Evolutionary conservation across 768 basidiomycete species (phyloP).

Genomic region (Amanita thiersii): DNA sequence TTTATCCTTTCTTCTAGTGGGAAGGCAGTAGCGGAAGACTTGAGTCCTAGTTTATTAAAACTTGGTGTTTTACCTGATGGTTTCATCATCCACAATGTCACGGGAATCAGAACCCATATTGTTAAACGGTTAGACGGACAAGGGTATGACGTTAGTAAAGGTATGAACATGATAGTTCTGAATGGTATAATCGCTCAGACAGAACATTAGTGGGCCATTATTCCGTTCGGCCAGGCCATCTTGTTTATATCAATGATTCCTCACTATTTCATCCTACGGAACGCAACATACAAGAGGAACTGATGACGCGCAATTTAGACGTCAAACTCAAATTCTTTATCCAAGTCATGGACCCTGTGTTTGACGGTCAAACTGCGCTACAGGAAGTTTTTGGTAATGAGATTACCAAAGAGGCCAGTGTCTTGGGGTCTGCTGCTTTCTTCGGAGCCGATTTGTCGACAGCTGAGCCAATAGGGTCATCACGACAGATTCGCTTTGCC

Average conservation of each 20-base stretch:
- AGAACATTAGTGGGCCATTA: constrained; percentile 65
- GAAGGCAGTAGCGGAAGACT: constrained; percentile 50
- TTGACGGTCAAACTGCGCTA: constrained; percentile 17
- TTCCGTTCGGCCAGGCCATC: constrained; percentile 69
- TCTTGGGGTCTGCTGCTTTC: constrained; percentile 54
- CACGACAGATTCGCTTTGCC: constrained; percentile 19
- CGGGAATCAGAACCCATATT: constrained; percentile 72
- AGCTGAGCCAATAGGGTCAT: constrained; percentile 13
- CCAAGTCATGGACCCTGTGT: constrained; percentile 38
- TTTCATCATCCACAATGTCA: constrained; percentile 66
- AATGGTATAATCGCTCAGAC: too few relatives aligned
- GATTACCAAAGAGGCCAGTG: constrained; percentile 34
- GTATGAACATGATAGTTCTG: constrained; percentile 26
- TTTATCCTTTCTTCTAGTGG: constrained; percentile 69
- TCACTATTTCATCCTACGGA: constrained; percentile 27
- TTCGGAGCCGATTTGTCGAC: constrained; percentile 62
- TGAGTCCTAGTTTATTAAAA: constrained; percentile 60
- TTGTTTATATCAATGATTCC: constrained; percentile 74
- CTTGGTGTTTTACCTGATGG: constrained; percentile 57
- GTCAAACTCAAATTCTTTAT: constrained; percentile 54
- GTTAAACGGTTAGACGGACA: constrained; percentile 73
- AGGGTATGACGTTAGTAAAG: constrained; percentile 80
- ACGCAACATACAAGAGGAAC: constrained; percentile 19
- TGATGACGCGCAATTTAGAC: constrained; percentile 26
- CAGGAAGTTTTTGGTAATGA: constrained; percentile 28